Percentiles rank a stretch among this genome's conserved stretches.
Evolutionary conservation across 2,329 filamentous ascomycete species (phyloP).

Genomic region (Trichoderma sp.): DNA sequence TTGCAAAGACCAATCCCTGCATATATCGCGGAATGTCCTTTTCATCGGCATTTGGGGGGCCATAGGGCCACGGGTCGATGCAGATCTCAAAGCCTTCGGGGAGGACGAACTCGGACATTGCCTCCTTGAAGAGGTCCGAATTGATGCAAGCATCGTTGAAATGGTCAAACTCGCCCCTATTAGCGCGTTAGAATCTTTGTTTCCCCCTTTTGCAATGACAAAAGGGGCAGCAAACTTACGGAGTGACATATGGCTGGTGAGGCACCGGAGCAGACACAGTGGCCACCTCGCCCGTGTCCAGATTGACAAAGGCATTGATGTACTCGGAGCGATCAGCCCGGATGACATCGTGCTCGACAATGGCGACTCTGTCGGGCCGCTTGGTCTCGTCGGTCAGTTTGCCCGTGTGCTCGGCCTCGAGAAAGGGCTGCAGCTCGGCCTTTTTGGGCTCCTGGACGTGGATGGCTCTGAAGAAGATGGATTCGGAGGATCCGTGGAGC

Average conservation of each 20-base stretch:
- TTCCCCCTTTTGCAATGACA: background rate
- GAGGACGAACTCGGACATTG: slow-evolving; percentile 50
- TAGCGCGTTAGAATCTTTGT: background rate
- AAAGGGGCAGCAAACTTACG: slow-evolving; percentile 31
- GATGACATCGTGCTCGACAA: slow-evolving; percentile 50
- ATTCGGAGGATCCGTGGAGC: slow-evolving; percentile 31
- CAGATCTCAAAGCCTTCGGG: slow-evolving; percentile 49
- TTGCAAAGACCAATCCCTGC: slow-evolving; percentile 55
- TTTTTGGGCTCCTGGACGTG: slow-evolving; percentile 66
- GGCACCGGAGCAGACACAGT: slow-evolving; percentile 34
- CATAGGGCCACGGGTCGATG: slow-evolving; percentile 70
- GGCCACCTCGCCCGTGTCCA: slow-evolving; percentile 39
- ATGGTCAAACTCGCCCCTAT: slow-evolving; percentile 45
- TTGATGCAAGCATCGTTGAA: slow-evolving; percentile 47
- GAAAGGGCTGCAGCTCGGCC: slow-evolving; percentile 58
- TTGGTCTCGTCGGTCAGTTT: slow-evolving; percentile 46
- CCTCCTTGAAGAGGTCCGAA: slow-evolving; percentile 51
- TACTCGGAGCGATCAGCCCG: slow-evolving; percentile 39
- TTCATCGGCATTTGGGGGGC: slow-evolving; percentile 46
- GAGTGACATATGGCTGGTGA: slow-evolving; percentile 45
- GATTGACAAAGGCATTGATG: slow-evolving; percentile 45
- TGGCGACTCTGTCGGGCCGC: slow-evolving; percentile 50
- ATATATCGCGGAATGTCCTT: slow-evolving; percentile 46
- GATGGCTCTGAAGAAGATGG: slow-evolving; percentile 58
- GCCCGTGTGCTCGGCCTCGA: slow-evolving; percentile 63